Evolutionary conservation across 2,329 filamentous ascomycete genomes (phyloP).

Genomic region (Gnomoniopsis smithogilvyi): DNA sequence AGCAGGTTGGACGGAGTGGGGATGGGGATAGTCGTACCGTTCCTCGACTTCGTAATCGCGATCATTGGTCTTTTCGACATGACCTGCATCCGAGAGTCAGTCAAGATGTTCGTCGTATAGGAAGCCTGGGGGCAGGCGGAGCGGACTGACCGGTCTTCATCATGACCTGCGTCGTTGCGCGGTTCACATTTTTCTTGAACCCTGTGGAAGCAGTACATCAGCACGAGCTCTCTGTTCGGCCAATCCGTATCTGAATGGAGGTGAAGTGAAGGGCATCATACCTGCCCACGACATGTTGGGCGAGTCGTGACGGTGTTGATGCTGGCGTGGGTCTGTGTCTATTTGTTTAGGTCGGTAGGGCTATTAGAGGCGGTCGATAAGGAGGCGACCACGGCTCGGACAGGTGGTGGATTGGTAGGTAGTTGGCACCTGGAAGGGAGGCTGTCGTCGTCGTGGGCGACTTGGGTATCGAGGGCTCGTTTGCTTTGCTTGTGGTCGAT

Average conservation of each 20-base stretch:
- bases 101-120: neutral
- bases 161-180: slow-evolving; percentile 99
- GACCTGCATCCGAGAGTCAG: slow-evolving; percentile 49
- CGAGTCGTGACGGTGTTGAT: neutral
- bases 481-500: neutral
- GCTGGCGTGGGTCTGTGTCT: neutral
- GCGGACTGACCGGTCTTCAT: slow-evolving; percentile 83
- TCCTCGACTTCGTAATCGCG: slow-evolving; percentile 98
- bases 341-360: neutral
- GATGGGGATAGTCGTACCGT: slow-evolving; percentile 48
- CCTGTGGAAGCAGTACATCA: slow-evolving; percentile 39
- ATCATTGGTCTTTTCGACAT: slow-evolving; percentile 98
- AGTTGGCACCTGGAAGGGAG: too few relatives aligned
- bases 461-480: too few relatives aligned
- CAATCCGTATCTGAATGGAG: neutral
- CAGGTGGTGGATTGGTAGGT: too few relatives aligned
- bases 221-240: neutral
- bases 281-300: slow-evolving; percentile 47
- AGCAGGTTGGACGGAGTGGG: neutral
- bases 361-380: neutral
- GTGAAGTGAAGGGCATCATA: slow-evolving; percentile 25
- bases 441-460: neutral
- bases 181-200: slow-evolving; percentile 96
- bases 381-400: neutral
- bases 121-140: neutral